Conservation (phyloP, 306 rosid genomes). For the barrel medic (Medicago truncatula) region MtrunA17r5.0-ANR NC_053049.1:32401001-32401500, state of each 20-base stretch:
- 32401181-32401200: not conserved
- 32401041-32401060: conserved; percentile 43
- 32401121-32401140: conserved; percentile 48
- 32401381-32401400: conserved; percentile 88
- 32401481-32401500: conserved; percentile 36
- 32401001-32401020: not conserved
- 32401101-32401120: conserved; percentile 79
- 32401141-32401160: not conserved
- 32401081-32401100: conserved; percentile 83
- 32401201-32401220: not conserved
- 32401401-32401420: conserved; percentile 85
- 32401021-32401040: conserved; percentile 7
- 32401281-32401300: not conserved
- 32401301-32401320: too few species aligned
- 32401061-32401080: conserved; percentile 93
- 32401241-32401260: not conserved
- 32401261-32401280: not conserved
- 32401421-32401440: conserved; percentile 80
- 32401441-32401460: conserved; percentile 8
- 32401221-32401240: not conserved
- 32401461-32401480: conserved; percentile 9
- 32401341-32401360: conserved; percentile 25
- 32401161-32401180: not conserved
- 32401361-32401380: conserved; percentile 73
- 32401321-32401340: conserved; percentile 10